Base-by-base conservation (phyloP, 805 yeast species). In the Schwanniomyces pseudopolymorphus region DNA sequence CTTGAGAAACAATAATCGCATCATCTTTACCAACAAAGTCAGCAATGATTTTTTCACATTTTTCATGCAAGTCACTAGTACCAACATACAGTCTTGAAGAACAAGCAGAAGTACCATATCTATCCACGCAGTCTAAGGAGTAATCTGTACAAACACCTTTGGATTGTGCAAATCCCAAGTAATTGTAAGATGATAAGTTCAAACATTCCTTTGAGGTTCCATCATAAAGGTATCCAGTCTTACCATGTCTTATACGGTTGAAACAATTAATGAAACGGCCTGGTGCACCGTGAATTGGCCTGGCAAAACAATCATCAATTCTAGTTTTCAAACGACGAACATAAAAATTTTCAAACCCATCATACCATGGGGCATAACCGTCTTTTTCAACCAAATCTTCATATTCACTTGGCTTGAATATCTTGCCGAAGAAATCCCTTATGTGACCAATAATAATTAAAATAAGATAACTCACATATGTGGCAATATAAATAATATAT, bases 281-380 rank as follows among this genome's bases (percentile, higher is more conserved):
- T 1, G 99, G 98, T 17, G 92, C 98, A 43, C 97, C 98, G 49
- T 87, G 86, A n/a, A 95, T 89, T 37, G 97, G 97, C 63, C 96
- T 83, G 1, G 95, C 89, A 66, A 94, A 94, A 67, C 97, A 89
- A 69, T 92, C 98, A 63, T 88, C 96, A 48, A 94, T 80, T 67
- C 96, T 86, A 56, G 79, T 80, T 65, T 94, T 91, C 75, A 94
- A 79, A 59, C 98, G 84, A 58, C 99, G 85, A 37, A 91, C 85
- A 66, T 91, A 94, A 64, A 94, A 95, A 52, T 88, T 83, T 67
- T 94, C 99, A 63, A 92, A 90, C 40, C 90, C 92, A 21, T 94
- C 87, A 58, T 86, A 87, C 86, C 96, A 87, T 24, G 99, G 98
- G 27, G 99, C 97, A 59, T 88, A 83, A 1, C 99, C 99, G 63